A percentile compares a stretch with the other conserved stretches of the same genome.
Evolutionary conservation across 78 protist species (phyloP).

Genomic region (Dictyostelium brefeldianum): DNA sequence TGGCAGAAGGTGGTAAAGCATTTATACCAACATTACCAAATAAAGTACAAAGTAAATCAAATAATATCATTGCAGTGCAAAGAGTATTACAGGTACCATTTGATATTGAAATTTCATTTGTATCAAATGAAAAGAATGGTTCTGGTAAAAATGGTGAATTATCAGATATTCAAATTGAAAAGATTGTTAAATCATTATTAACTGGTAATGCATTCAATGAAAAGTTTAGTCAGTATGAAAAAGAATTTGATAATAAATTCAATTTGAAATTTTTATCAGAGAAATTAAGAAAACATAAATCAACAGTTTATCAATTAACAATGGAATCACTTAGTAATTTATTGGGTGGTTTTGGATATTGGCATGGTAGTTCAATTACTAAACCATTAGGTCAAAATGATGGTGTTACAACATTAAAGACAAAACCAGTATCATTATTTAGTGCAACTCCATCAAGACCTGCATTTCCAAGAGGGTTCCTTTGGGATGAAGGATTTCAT

Average conservation of each 20-base stretch:
- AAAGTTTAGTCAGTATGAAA: not conserved
- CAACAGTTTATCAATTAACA: conserved; percentile 26
- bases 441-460: conserved; percentile 94
- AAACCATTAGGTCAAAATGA: not conserved
- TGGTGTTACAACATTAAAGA: not conserved
- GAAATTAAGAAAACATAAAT: not conserved
- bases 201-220: not conserved
- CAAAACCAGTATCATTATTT: conserved; percentile 59
- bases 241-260: conserved; percentile 42
- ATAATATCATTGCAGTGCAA: conserved; percentile 46
- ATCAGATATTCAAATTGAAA: conserved; percentile 1
- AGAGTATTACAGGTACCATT: conserved; percentile 70
- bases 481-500: conserved; percentile 99
- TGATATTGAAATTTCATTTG: conserved; percentile 66
- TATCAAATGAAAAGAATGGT: not conserved
- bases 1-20: not conserved
- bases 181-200: not conserved
- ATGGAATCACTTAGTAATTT: conserved; percentile 80
- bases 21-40: conserved; percentile 69
- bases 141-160: not conserved
- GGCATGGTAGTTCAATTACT: conserved; percentile 23
- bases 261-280: not conserved
- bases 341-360: conserved; percentile 90
- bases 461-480: conserved; percentile 96
- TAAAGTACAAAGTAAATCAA: not conserved